Evolutionary conservation across 768 basidiomycete species (phyloP), one percentile per base, ranked within the genome.

Genomic region (Phaeolepiota aurea): DNA sequence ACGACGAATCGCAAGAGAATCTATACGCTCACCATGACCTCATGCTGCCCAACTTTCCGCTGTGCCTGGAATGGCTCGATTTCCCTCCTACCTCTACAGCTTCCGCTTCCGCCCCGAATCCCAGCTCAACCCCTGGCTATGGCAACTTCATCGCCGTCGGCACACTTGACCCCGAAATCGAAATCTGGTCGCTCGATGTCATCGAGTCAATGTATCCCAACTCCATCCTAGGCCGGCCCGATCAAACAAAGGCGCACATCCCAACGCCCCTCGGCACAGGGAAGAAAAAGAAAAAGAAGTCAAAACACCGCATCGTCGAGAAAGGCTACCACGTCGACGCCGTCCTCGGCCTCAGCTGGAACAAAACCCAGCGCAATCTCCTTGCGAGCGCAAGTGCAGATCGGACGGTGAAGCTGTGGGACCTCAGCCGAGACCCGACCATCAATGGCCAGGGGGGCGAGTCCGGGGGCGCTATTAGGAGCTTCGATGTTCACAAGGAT

Each of bases 1-100:
- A 96, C 62, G 91, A 97, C 58, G 91, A 94, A 54, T 71, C 77
- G 0, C 69, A 87, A 64, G 89, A 92, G 56, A 90, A 89, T 57
- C 76, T 98, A 32, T 98, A 92, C 56, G 87, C 85, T 28, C 96
- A 98, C 58, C 96, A 99, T 62, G 96, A 99, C 59, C 74, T 97
- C 58, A 89, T 99, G 82, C 76, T 99, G 20, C 92, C 94, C 48
- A 90, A 89, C 48, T 92, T 97, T 62, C 96, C 96, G 5, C 82
- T 99, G 44, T 98, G 94, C 53, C 86, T 99, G 43, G 96, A 99
- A 71, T 99, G 96, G 96, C 82, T 97, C 44, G 89, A 98, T 58
- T 97, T 91, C 61, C 76, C 83, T n/a, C 87, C 90, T 16, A 62
- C 80, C 44, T 64, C 81, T 42, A 58, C 71, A 19, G 67, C 69